phyloP scores from a whole-genome alignment of 2,329 filamentous ascomycete genomes.

The Paramyrothecium roridum region DNA sequence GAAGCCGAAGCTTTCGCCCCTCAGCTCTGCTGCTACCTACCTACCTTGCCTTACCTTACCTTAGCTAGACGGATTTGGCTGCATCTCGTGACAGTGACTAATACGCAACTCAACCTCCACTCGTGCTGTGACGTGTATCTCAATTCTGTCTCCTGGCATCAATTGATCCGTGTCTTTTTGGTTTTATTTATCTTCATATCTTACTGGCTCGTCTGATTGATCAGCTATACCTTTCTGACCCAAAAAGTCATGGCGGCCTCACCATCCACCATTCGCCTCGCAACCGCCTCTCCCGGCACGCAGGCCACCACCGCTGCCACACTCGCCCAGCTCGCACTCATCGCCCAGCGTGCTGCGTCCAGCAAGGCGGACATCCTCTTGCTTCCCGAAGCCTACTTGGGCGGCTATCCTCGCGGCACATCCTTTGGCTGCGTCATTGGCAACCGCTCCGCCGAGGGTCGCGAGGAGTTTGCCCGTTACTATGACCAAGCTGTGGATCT shows the following conservation, averaged over 20 bases:
- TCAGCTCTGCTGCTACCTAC: no score
- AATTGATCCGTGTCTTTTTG: no score
- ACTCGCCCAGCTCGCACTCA: constrained; percentile 60
- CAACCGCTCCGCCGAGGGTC: constrained; percentile 61
- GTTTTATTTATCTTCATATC: no score
- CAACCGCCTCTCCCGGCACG: constrained; percentile 53
- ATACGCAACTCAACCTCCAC: no score
- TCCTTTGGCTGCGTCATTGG: constrained; percentile 75
- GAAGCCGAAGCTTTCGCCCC: no score
- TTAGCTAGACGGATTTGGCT: no score
- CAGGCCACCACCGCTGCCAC: constrained; percentile 54
- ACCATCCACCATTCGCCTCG: constrained; percentile 43
- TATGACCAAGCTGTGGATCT: constrained; percentile 78
- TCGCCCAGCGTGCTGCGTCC: constrained; percentile 60
- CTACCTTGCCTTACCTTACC: no score
- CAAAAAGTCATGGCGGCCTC: background rate
- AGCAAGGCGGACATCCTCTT: constrained; percentile 65
- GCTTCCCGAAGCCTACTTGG: constrained; percentile 89
- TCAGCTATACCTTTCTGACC: background rate
- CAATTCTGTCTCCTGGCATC: no score
- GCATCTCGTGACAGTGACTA: no score
- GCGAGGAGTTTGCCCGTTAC: constrained; percentile 80
- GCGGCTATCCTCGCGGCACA: constrained; percentile 83
- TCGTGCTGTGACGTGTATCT: no score
- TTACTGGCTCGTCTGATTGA: no score